phyloP scores from a whole-genome alignment of 2,329 filamentous ascomycete species.

The Sodiomyces alkalinus region DNA sequence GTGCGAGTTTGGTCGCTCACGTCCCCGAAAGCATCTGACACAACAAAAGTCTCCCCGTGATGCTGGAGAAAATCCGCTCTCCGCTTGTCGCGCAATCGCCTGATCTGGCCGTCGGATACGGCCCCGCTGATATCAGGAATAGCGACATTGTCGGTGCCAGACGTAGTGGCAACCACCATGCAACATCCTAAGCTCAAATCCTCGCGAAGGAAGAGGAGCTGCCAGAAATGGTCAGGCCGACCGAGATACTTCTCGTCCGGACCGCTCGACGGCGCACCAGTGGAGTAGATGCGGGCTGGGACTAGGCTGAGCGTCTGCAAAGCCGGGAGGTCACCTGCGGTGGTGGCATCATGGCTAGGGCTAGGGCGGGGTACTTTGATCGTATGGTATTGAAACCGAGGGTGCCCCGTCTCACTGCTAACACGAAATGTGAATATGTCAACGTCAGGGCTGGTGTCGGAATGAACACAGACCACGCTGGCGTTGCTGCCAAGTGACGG shows the following conservation, averaged over 20 bases:
- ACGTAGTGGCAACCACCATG: constrained; percentile 3
- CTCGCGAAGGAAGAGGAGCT: constrained; percentile 5
- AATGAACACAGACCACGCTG: constrained; percentile 19
- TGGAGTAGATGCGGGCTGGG: constrained; percentile 2
- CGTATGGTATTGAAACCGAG: constrained; percentile 22
- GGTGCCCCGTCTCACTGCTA: constrained; percentile 11
- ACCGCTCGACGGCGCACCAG: constrained; percentile 1
- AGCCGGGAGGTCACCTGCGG: neutral
- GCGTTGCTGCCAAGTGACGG: constrained; percentile 2
- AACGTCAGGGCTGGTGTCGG: constrained; percentile 15
- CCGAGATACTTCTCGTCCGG: constrained; percentile 2
- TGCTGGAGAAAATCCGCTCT: constrained; percentile 5
- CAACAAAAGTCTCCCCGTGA: constrained; percentile 6
- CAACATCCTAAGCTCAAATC: constrained; percentile 5
- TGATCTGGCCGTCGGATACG: constrained; percentile 1
- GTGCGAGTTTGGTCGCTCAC: constrained; percentile 6
- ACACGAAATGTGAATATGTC: constrained; percentile 20
- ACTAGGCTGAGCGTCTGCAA: constrained; percentile 5
- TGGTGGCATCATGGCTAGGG: neutral
- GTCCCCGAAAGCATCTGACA: constrained; percentile 7
- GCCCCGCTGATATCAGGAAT: constrained; percentile 5
- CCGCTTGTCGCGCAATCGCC: constrained; percentile 3
- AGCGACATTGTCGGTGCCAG: constrained; percentile 1
- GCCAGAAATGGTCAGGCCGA: constrained; percentile 4
- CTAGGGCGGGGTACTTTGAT: constrained; percentile 1